A percentile compares a stretch with the other conserved stretches of the same genome.
Conservation (phyloP, 148 eudicot species). For the Suaeda aralocaspica region DNA sequence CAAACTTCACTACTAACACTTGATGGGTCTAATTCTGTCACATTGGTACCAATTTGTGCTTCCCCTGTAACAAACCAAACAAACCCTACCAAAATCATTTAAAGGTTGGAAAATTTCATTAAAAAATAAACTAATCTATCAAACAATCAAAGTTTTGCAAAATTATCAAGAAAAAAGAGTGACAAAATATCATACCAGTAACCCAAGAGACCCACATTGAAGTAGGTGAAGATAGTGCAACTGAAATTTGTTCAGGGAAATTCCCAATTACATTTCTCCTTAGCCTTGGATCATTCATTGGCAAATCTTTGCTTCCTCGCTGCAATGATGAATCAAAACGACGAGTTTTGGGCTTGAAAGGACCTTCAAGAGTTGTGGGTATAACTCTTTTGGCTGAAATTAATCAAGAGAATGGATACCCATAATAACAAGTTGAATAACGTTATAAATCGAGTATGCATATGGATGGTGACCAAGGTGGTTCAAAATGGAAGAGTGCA, state of each 20-base stretch:
- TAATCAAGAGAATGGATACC: slow-evolving; percentile 6
- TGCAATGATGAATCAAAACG: slow-evolving; percentile 62
- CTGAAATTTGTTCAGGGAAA: slow-evolving; percentile 83
- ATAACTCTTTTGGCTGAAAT: slow-evolving; percentile 20
- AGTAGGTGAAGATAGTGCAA: slow-evolving; percentile 62
- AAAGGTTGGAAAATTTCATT: neutral
- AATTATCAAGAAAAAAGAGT: neutral
- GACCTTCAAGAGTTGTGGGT: slow-evolving; percentile 84
- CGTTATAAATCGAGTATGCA: neutral
- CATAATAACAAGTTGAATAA: neutral
- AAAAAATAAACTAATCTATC: slow-evolving; percentile 4
- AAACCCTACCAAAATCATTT: slow-evolving; percentile 10
- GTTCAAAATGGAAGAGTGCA: no score
- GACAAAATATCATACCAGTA: slow-evolving; percentile 47
- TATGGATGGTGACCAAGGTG: neutral
- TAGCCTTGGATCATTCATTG: slow-evolving; percentile 60
- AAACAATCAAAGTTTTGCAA: neutral
- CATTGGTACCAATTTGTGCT: slow-evolving; percentile 74
- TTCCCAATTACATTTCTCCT: slow-evolving; percentile 51
- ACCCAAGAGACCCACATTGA: slow-evolving; percentile 94
- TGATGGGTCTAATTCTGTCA: slow-evolving; percentile 67
- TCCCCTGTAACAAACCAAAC: slow-evolving; percentile 47
- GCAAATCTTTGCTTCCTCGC: slow-evolving; percentile 72
- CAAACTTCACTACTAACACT: slow-evolving; percentile 84
- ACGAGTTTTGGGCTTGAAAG: slow-evolving; percentile 68